Conservation (phyloP, 2,329 filamentous ascomycete species). For the Fusarium irregulare region DNA sequence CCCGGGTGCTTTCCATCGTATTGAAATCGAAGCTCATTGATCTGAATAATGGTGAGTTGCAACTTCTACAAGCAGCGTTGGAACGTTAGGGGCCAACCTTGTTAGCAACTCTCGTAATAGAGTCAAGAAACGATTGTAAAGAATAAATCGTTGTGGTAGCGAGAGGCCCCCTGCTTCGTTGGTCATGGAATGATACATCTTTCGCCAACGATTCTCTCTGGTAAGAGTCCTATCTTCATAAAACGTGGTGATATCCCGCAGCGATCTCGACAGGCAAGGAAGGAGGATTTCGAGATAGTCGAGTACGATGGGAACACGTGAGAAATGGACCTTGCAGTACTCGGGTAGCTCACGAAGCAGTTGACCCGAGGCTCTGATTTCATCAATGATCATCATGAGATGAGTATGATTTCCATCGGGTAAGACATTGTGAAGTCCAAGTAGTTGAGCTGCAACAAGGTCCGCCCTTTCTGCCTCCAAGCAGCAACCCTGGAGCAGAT, state of each 20-base stretch:
- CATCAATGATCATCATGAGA: conserved; percentile 60
- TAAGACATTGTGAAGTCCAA: conserved; percentile 61
- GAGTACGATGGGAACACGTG: conserved; percentile 62
- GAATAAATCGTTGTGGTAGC: conserved; percentile 64
- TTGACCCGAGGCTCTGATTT: conserved; percentile 57
- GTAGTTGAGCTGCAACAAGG: conserved; percentile 58
- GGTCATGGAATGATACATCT: conserved; percentile 68
- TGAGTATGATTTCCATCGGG: conserved; percentile 58
- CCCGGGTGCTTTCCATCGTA: conserved; percentile 61
- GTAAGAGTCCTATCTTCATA: conserved; percentile 62
- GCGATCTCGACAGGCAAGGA: conserved; percentile 64
- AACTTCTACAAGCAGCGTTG: neutral
- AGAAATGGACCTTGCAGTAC: conserved; percentile 62
- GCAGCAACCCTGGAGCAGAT: conserved; percentile 64
- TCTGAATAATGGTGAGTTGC: conserved; percentile 42
- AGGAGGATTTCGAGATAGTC: conserved; percentile 68
- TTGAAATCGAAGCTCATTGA: conserved; percentile 67
- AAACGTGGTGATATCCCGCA: conserved; percentile 64
- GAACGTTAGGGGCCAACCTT: conserved; percentile 54
- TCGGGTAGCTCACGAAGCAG: conserved; percentile 67
- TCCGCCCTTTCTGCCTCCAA: conserved; percentile 66
- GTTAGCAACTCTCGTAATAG: conserved; percentile 63
- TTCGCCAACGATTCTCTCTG: conserved; percentile 65
- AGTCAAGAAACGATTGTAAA: conserved; percentile 67
- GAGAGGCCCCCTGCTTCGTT: conserved; percentile 63